Percentiles rank a stretch among this genome's conserved stretches.
phyloP scores from a whole-genome alignment of 106 monocot species.

The Xerophyta viscosa region DNA sequence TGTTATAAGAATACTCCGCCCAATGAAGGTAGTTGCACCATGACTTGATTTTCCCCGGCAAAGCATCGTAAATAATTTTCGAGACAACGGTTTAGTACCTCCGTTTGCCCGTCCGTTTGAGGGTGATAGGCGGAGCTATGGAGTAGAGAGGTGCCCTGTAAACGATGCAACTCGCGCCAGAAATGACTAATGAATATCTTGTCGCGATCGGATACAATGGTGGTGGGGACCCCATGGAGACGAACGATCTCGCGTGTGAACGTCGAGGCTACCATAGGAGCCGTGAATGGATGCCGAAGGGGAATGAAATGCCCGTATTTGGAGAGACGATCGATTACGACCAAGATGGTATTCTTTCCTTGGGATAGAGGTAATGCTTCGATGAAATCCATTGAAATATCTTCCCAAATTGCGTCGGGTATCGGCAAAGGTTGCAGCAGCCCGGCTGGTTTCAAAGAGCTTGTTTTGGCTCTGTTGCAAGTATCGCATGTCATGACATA shows the following conservation, averaged over 20 bases:
- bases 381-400: constrained; percentile 12
- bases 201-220: neutral
- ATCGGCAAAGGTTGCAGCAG: constrained; percentile 8
- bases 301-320: constrained; percentile 1
- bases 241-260: neutral
- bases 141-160: neutral
- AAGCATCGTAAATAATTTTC: neutral
- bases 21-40: neutral
- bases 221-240: neutral
- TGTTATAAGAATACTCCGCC: neutral
- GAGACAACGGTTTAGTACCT: neutral
- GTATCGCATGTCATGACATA: neutral
- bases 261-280: neutral
- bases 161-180: neutral
- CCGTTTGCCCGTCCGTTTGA: neutral
- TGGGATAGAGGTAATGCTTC: neutral
- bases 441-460: neutral
- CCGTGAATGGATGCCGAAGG: neutral
- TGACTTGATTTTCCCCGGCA: no score
- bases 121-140: neutral
- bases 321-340: neutral
- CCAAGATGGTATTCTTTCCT: neutral
- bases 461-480: neutral
- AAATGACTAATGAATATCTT: neutral
- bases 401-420: constrained; percentile 1